A percentile compares a stretch with the other conserved stretches of the same genome.
Evolutionary conservation across 495 filamentous ascomycete species (phyloP).

Genomic region (Durotheca rogersii): DNA sequence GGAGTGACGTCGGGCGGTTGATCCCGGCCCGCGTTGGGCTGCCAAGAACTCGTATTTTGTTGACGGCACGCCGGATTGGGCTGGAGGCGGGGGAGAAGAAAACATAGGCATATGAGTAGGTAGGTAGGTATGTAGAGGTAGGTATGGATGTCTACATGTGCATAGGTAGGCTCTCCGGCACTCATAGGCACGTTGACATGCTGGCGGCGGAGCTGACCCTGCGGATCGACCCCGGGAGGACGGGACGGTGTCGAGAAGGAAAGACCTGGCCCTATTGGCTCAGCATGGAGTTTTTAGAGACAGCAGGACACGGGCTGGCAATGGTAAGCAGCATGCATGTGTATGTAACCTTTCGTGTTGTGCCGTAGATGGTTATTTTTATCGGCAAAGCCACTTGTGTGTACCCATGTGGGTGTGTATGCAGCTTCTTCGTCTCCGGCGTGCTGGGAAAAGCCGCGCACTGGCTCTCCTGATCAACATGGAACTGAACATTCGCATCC

Average conservation of each 20-base stretch:
- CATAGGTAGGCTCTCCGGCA: neutral
- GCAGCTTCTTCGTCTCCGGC: too few species aligned
- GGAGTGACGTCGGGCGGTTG: conserved; percentile 25
- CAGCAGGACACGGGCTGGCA: neutral
- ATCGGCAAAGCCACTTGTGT: too few species aligned
- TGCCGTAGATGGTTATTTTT: too few species aligned
- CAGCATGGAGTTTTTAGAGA: neutral
- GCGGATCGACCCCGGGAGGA: neutral
- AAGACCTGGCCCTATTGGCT: neutral
- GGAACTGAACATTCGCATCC: too few species aligned
- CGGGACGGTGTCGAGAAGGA: too few species aligned
- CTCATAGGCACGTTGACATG: neutral
- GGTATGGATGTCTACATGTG: too few species aligned
- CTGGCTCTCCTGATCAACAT: too few species aligned
- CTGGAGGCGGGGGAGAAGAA: conserved; percentile 11
- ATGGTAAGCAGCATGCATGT: neutral
- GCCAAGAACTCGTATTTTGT: conserved; percentile 31
- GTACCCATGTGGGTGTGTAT: too few species aligned
- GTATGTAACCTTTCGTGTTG: neutral
- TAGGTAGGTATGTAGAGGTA: too few species aligned
- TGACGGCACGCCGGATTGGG: too few species aligned
- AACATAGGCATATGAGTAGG: too few species aligned
- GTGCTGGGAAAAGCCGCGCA: too few species aligned
- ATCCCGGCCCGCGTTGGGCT: conserved; percentile 17
- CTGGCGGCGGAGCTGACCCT: neutral